Percentiles rank a stretch among this genome's conserved stretches.
Conservation (phyloP, 2,329 filamentous ascomycete genomes). For the Beauveria brongniartii region DNA sequence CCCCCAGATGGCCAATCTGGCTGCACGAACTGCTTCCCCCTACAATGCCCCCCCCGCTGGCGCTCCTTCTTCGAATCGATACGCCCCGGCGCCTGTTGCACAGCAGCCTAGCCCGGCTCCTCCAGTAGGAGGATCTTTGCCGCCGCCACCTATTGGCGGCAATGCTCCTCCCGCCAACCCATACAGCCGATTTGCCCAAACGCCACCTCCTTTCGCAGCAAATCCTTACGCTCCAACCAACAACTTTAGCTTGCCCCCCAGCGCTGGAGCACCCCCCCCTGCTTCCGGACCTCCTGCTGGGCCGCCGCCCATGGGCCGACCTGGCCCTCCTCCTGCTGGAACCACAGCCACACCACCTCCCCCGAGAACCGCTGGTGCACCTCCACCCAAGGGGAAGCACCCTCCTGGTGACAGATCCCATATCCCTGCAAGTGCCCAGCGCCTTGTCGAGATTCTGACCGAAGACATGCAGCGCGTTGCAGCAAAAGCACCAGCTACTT, state of each 20-base stretch:
- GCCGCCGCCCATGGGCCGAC: constrained; percentile 24
- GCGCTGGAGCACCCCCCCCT: constrained; percentile 30
- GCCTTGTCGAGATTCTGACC: constrained; percentile 71
- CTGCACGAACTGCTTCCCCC: constrained; percentile 71
- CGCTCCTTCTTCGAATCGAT: constrained; percentile 64
- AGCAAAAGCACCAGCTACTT: constrained; percentile 73
- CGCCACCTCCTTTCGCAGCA: constrained; percentile 21
- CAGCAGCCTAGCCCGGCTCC: constrained; percentile 42
- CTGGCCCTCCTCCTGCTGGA: constrained; percentile 22
- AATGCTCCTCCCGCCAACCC: constrained; percentile 39
- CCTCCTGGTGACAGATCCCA: constrained; percentile 84
- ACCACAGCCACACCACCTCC: constrained; percentile 32
- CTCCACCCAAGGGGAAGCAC: constrained; percentile 53
- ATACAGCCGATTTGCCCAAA: constrained; percentile 29
- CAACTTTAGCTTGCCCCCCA: constrained; percentile 41
- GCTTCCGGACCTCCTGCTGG: constrained; percentile 30
- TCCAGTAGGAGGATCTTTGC: constrained; percentile 28
- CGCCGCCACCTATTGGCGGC: constrained; percentile 31
- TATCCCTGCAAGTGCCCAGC: constrained; percentile 69
- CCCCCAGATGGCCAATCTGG: constrained; percentile 40
- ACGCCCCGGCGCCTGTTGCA: constrained; percentile 58
- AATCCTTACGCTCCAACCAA: constrained; percentile 32
- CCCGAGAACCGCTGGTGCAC: constrained; percentile 39
- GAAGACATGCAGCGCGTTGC: constrained; percentile 86
- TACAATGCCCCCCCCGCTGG: constrained; percentile 73